Conservation (phyloP, 2,329 filamentous ascomycete species). For the Chrysoporthe puriensis region DNA sequence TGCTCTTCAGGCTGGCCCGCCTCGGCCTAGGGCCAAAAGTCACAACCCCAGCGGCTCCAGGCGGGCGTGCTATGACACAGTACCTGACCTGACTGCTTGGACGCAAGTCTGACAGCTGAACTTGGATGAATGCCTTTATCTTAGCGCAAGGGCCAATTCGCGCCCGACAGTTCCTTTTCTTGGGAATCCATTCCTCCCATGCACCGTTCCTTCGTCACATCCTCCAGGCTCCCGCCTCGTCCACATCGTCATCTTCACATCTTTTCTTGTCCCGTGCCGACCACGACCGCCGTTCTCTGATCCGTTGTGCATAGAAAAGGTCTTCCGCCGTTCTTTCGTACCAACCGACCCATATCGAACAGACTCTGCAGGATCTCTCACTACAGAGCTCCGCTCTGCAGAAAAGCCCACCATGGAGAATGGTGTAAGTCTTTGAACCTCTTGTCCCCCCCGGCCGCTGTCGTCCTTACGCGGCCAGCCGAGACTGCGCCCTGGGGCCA, state of each 20-base stretch:
- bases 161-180: conserved; percentile 22
- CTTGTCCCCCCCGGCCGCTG: background rate
- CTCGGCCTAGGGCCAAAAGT: background rate
- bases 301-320: background rate
- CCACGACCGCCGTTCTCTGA: background rate
- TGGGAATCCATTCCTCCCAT: conserved; percentile 14
- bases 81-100: conserved; percentile 9
- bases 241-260: conserved; percentile 7
- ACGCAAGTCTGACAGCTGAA: conserved; percentile 27
- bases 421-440: conserved; percentile 24
- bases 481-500: background rate
- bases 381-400: conserved; percentile 24
- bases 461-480: background rate
- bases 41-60: conserved; percentile 21
- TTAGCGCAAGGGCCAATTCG: conserved; percentile 26
- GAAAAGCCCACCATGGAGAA: conserved; percentile 28
- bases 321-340: background rate
- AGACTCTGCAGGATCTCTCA: conserved; percentile 14
- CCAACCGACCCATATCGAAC: conserved; percentile 8
- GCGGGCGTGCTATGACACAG: conserved; percentile 6
- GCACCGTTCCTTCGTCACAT: conserved; percentile 16
- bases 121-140: conserved; percentile 24
- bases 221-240: conserved; percentile 17
- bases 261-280: background rate
- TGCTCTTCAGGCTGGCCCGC: background rate